A percentile compares a stretch with the other conserved stretches of the same genome.
phyloP scores from a whole-genome alignment of 805 yeast species.

The Yarrowia sp. region DNA sequence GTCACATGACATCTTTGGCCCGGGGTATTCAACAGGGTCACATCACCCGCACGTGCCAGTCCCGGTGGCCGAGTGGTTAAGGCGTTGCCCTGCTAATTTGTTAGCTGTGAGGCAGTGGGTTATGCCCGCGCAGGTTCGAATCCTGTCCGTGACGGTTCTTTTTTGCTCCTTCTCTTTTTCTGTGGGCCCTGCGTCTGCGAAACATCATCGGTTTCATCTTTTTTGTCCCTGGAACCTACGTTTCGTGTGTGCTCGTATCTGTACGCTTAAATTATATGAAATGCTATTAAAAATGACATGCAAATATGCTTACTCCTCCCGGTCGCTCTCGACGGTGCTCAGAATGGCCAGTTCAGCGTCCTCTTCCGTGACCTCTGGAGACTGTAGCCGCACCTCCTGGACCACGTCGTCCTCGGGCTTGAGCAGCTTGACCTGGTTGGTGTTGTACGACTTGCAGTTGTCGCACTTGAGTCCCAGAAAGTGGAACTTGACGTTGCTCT shows the following conservation, averaged over 20 bases:
- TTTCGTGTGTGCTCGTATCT: too few species aligned
- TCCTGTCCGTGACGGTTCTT: slow-evolving; percentile 94
- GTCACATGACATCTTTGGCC: too few species aligned
- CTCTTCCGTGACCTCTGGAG: slow-evolving; percentile 4
- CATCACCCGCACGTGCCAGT: slow-evolving; percentile 20
- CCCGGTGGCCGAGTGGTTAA: slow-evolving; percentile 28
- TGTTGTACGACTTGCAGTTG: slow-evolving; percentile 84
- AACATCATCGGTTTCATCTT: too few species aligned
- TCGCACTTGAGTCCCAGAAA: slow-evolving; percentile 84
- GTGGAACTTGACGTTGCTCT: slow-evolving; percentile 72
- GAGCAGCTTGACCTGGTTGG: slow-evolving; percentile 65
- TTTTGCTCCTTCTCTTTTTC: neutral
- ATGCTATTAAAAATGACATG: slow-evolving; percentile 23
- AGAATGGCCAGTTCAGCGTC: slow-evolving; percentile 11
- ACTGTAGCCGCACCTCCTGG: slow-evolving; percentile 1
- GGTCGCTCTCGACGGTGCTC: neutral
- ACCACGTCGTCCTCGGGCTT: slow-evolving; percentile 52
- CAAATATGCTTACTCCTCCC: neutral
- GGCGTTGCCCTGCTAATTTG: slow-evolving; percentile 26
- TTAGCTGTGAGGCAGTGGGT: slow-evolving; percentile 62
- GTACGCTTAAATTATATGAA: neutral
- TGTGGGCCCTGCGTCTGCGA: too few species aligned
- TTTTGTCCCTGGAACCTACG: too few species aligned
- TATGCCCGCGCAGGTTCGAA: slow-evolving; percentile 98
- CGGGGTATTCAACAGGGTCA: too few species aligned